phyloP scores from a whole-genome alignment of 2,329 filamentous ascomycete species.

The Colletotrichum sp. region DNA sequence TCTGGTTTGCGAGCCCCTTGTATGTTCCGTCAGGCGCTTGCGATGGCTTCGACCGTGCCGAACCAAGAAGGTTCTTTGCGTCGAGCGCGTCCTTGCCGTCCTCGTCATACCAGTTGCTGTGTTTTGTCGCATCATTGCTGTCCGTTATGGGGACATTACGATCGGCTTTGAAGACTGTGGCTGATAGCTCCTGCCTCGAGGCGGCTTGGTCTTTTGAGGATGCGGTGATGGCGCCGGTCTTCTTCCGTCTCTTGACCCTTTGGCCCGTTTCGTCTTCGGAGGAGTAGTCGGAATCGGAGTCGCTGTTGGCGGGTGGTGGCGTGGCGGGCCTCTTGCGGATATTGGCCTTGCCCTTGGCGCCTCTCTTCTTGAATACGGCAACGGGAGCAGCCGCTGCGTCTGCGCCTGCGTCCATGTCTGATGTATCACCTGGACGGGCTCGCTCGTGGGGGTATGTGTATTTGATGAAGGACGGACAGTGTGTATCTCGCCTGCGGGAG shows the following conservation, averaged over 20 bases:
- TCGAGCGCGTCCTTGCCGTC: slow-evolving; percentile 52
- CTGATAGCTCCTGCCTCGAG: slow-evolving; percentile 46
- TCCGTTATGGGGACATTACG: slow-evolving; percentile 65
- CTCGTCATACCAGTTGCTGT: slow-evolving; percentile 88
- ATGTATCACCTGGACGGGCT: background rate
- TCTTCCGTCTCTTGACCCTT: slow-evolving; percentile 80
- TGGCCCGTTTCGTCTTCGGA: slow-evolving; percentile 80
- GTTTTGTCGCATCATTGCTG: slow-evolving; percentile 88
- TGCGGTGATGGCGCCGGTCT: slow-evolving; percentile 68
- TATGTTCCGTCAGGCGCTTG: slow-evolving; percentile 68
- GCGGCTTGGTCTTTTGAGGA: slow-evolving; percentile 56
- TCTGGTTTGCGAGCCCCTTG: slow-evolving; percentile 75
- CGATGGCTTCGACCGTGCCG: slow-evolving; percentile 42
- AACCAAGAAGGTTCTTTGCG: slow-evolving; percentile 63
- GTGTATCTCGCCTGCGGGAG: background rate
- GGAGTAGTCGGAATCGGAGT: slow-evolving; percentile 67
- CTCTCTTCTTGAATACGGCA: slow-evolving; percentile 85
- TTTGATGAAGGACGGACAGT: background rate
- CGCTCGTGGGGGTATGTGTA: background rate
- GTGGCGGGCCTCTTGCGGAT: slow-evolving; percentile 82
- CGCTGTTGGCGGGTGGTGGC: slow-evolving; percentile 70
- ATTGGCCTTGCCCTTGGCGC: slow-evolving; percentile 76
- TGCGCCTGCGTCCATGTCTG: background rate
- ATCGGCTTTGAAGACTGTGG: slow-evolving; percentile 65
- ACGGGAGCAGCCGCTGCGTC: slow-evolving; percentile 45